These are phyloP conservation scores for Solanum bulbocastanum DNA, from an alignment of 257 asterid genomes.

Conservation along the genomic window DNA sequence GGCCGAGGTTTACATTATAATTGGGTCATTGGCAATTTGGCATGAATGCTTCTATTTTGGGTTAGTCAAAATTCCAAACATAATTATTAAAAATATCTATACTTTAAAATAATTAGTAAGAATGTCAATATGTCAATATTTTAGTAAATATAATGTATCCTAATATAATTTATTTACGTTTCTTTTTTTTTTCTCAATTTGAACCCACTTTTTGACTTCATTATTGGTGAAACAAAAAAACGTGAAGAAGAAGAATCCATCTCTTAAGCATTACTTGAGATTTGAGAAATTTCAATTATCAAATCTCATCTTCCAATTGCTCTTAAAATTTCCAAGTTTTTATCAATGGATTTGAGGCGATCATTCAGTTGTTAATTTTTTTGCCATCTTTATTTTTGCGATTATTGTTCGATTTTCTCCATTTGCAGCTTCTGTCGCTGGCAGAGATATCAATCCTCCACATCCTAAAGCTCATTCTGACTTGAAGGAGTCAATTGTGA, in stretches of 20 bases:
- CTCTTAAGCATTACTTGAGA: background rate
- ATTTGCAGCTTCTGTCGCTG: conserved; percentile 21
- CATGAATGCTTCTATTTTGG: no score
- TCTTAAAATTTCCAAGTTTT: background rate
- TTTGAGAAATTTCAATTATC: background rate
- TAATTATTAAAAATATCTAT: no score
- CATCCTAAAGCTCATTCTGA: conserved; percentile 57
- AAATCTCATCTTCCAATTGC: background rate
- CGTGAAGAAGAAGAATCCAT: background rate
- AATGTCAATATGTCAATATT: no score
- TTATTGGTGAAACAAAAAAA: background rate
- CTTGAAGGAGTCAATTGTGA: conserved; percentile 77
- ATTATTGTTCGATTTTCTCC: conserved; percentile 13
- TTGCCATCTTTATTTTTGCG: conserved; percentile 18
- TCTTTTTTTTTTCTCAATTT: no score
- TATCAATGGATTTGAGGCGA: conserved; percentile 14
- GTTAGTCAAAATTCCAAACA: no score
- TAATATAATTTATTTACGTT: no score
- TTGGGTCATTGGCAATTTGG: background rate
- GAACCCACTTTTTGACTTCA: no score
- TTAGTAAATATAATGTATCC: no score
- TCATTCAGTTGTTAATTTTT: background rate
- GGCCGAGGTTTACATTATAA: background rate
- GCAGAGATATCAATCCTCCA: conserved; percentile 27
- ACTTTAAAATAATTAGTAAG: no score